Conservation (phyloP, 192 early-diverging fungal genomes). For the Backusella sp. region DNA sequence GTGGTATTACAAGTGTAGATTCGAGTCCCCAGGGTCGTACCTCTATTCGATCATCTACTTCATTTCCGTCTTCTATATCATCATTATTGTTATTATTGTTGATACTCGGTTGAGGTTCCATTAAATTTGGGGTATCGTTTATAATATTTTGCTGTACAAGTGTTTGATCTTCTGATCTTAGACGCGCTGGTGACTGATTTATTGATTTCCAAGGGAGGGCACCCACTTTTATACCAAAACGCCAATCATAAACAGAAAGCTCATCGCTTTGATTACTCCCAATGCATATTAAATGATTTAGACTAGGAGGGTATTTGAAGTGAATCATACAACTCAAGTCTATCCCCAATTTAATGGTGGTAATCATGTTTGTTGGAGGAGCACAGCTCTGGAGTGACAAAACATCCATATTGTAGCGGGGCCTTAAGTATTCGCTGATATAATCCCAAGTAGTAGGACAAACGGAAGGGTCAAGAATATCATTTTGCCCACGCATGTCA, state of each 20-base stretch:
- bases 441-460: constrained; percentile 13
- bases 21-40: constrained; percentile 27
- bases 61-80: background rate
- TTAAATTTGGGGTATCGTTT: background rate
- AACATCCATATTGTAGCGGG: background rate
- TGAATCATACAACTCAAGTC: constrained; percentile 26
- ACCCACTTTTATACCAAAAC: constrained; percentile 33
- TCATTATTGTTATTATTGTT: background rate
- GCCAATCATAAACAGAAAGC: constrained; percentile 35
- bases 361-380: background rate
- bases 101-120: background rate
- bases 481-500: background rate
- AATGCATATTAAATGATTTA: constrained; percentile 29
- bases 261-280: constrained; percentile 25
- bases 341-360: constrained; percentile 15
- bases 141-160: background rate
- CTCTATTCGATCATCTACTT: background rate
- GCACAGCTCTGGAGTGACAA: background rate
- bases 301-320: constrained; percentile 20
- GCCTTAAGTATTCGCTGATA: background rate
- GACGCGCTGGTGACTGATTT: background rate
- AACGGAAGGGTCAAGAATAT: constrained; percentile 18
- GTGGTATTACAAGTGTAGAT: constrained; percentile 23
- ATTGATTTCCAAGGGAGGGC: constrained; percentile 19
- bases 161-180: background rate